A percentile compares a stretch with the other conserved stretches of the same genome.
These are phyloP conservation scores for Capsella bursapastoris DNA, from an alignment of 345 rosid genomes.

Conservation along the genomic window DNA sequence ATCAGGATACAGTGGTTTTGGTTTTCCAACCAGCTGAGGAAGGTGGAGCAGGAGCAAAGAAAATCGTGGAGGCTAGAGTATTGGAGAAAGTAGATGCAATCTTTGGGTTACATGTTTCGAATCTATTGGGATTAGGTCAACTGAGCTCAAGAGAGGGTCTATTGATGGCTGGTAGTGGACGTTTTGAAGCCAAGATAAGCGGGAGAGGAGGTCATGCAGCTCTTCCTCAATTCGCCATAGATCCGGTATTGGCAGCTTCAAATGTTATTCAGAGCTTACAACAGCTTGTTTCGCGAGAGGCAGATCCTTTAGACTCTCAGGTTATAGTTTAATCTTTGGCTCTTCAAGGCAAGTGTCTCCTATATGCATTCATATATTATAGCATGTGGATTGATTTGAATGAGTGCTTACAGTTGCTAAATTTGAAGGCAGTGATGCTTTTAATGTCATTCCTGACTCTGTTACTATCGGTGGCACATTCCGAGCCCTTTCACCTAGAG, in stretches of 20 bases:
- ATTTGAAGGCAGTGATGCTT: constrained; percentile 77
- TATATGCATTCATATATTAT: too few species aligned
- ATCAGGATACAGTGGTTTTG: constrained; percentile 75
- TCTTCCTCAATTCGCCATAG: constrained; percentile 69
- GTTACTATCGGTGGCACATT: constrained; percentile 88
- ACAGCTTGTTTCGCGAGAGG: constrained; percentile 82
- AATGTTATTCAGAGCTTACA: constrained; percentile 76
- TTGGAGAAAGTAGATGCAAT: constrained; percentile 68
- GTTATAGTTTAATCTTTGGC: constrained; percentile 41
- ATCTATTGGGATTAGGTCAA: constrained; percentile 48
- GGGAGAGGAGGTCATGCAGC: constrained; percentile 91
- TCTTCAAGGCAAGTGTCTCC: neutral
- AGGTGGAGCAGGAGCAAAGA: constrained; percentile 83
- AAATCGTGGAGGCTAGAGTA: constrained; percentile 66
- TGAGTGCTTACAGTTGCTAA: constrained; percentile 73
- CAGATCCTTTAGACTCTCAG: constrained; percentile 86
- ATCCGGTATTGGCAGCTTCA: constrained; percentile 83
- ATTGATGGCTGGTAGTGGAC: constrained; percentile 62
- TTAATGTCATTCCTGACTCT: constrained; percentile 84
- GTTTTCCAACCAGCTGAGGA: constrained; percentile 96
- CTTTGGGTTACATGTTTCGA: constrained; percentile 66
- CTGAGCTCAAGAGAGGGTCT: constrained; percentile 65
- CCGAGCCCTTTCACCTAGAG: constrained; percentile 66
- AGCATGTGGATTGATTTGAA: neutral
- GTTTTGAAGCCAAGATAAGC: constrained; percentile 72